Evolutionary conservation across 768 basidiomycete species (phyloP), one percentile per base, ranked within the genome.

Genomic region (Tephrocybe rancida): DNA sequence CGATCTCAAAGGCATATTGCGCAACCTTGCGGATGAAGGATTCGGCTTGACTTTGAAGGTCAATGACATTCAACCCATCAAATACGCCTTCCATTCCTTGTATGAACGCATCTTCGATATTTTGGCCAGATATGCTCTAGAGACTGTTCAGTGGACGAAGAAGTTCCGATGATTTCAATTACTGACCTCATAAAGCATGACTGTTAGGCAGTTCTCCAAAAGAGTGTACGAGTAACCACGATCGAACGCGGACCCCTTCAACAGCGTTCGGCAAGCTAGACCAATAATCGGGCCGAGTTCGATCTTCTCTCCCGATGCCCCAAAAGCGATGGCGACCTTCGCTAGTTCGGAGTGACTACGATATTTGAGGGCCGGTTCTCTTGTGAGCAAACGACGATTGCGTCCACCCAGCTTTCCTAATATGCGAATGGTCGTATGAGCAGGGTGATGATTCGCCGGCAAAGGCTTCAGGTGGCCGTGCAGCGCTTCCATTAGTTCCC

Each of bases 321-420:
- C 81, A 61, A 98, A 95, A 5, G 87, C 87, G 35, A 98, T 72
- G 0, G 80, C 69, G 41, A 92, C 73, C 60, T 81, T 85, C 1
- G 93, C 85, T 1, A 87, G 78, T 29, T 90, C 84, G 0, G 87
- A 85, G 57, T 85, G 81, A 44, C 86, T 76, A 10, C 80, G 81
- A 68, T 87, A 96, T 32, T 81, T 79, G 47, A 99, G 72, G 19
- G 82, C 68, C 0, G 92, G 89, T 44, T 95, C 90, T 57, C 89
- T 88, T 53, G 87, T 84, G 53, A 97, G 74, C 54, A 98, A 77
- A 35, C 90, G 84, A 24, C 97, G 81, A 69, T 98, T 99, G 44
- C 97, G 77, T 1, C 97, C 97, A 6, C 97, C 97, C 3, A 99
- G 75, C 71, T 98, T 99, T 38, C 97, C 97, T 3, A 99, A 76